Evolutionary conservation across 1,139 yeast genomes (phyloP).

Genomic region (Debaryomyces subglobosus): DNA sequence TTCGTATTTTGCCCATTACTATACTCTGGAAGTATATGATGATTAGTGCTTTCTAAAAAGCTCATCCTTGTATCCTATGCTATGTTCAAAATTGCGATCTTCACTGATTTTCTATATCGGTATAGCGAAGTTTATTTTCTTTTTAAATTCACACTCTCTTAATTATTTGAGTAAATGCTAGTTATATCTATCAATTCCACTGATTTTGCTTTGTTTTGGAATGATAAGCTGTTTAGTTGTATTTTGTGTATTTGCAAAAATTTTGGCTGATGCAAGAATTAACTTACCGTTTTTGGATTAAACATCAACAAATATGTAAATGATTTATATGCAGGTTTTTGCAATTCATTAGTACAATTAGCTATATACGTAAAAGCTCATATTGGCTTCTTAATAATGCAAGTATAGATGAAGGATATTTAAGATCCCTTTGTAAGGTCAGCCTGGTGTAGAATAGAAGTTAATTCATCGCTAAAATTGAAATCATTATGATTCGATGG

Average conservation of each 20-base stretch:
- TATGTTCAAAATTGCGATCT: background rate
- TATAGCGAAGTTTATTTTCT: background rate
- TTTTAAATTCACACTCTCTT: background rate
- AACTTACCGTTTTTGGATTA: constrained; percentile 5
- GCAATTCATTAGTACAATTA: background rate
- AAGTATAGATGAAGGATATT: background rate
- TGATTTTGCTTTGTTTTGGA: constrained; percentile 4
- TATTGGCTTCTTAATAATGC: background rate
- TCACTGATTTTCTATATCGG: background rate
- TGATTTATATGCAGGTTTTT: background rate
- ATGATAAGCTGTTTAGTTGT: constrained; percentile 3
- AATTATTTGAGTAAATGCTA: background rate
- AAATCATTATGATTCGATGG: constrained; percentile 11
- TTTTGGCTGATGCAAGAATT: constrained; percentile 7
- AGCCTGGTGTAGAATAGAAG: constrained; percentile 19
- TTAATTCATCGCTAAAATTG: constrained; percentile 25
- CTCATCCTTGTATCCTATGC: constrained; percentile 12
- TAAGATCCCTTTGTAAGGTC: background rate
- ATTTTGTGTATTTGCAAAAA: constrained; percentile 8
- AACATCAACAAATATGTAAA: constrained; percentile 1
- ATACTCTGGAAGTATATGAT: constrained; percentile 5
- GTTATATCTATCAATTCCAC: background rate
- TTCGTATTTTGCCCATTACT: constrained; percentile 1
- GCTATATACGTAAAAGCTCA: background rate
- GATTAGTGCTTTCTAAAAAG: constrained; percentile 14